phyloP scores from a whole-genome alignment of 1,284 basidiomycete species.

The Trichosporon sp. region DNA sequence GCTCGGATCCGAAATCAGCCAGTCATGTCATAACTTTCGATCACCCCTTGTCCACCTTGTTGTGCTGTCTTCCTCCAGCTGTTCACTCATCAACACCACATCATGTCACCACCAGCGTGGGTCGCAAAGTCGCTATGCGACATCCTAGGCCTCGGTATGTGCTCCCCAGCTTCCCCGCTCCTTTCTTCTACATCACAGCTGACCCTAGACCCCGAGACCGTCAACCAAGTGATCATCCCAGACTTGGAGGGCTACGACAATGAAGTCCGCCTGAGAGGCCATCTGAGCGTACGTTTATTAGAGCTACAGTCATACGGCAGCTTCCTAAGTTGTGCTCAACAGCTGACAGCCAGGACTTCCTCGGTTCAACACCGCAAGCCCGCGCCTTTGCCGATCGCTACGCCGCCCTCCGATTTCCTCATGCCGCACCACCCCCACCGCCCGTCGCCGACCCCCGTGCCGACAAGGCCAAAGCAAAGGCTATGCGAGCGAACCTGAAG shows the following conservation, averaged over 20 bases:
- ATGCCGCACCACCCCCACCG: slow-evolving; percentile 12
- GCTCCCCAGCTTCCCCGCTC: background rate
- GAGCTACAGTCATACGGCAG: background rate
- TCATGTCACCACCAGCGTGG: slow-evolving; percentile 31
- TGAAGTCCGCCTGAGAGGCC: slow-evolving; percentile 30
- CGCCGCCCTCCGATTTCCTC: slow-evolving; percentile 34
- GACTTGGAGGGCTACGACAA: slow-evolving; percentile 35
- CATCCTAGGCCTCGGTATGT: slow-evolving; percentile 40
- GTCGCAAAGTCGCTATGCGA: slow-evolving; percentile 32
- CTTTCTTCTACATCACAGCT: background rate
- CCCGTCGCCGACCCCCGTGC: background rate
- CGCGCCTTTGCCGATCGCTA: slow-evolving; percentile 40
- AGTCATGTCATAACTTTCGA: background rate
- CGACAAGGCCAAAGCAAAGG: background rate
- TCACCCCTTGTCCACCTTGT: background rate
- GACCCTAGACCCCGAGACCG: slow-evolving; percentile 39
- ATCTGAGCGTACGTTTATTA: slow-evolving; percentile 29
- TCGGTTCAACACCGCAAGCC: slow-evolving; percentile 33
- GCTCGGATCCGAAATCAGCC: background rate
- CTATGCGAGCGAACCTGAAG: slow-evolving; percentile 35
- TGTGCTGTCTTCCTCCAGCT: background rate
- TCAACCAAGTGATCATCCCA: slow-evolving; percentile 39
- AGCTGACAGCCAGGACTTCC: slow-evolving; percentile 36
- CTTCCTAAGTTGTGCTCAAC: background rate
- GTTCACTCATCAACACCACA: background rate